phyloP scores from a whole-genome alignment of 2,329 filamentous ascomycete species.

The Pyricularia grisea region DNA sequence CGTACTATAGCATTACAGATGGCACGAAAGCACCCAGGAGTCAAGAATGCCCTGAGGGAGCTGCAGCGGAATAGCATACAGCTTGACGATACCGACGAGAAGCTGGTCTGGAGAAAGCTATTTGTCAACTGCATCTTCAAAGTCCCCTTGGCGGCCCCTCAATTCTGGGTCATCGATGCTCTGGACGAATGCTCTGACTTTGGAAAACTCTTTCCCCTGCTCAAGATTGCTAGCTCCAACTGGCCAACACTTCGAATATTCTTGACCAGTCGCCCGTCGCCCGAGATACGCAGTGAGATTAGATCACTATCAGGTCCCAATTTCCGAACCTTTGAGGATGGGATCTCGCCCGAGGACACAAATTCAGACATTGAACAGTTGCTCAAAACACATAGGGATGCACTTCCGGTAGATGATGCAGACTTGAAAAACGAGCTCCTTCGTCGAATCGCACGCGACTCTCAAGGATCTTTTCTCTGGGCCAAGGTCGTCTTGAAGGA shows the following conservation, averaged over 20 bases:
- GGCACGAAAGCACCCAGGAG: constrained; percentile 12
- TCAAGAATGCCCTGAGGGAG: constrained; percentile 11
- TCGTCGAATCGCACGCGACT: constrained; percentile 21
- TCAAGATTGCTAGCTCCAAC: neutral
- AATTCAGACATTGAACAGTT: constrained; percentile 8
- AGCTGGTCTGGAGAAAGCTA: constrained; percentile 16
- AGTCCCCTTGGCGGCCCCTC: constrained; percentile 8
- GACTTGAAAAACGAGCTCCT: constrained; percentile 13
- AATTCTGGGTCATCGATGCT: constrained; percentile 21
- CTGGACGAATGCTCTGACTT: constrained; percentile 17
- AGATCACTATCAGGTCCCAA: neutral
- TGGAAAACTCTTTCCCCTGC: constrained; percentile 1
- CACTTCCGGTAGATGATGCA: constrained; percentile 6
- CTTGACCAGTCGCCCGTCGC: neutral
- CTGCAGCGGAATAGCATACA: constrained; percentile 11
- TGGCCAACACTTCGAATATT: constrained; percentile 4
- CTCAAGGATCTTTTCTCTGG: constrained; percentile 27
- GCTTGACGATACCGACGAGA: constrained; percentile 14
- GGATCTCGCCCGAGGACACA: constrained; percentile 10
- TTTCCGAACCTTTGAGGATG: neutral
- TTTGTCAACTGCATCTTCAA: constrained; percentile 17
- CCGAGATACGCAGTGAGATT: constrained; percentile 1
- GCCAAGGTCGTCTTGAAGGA: constrained; percentile 22
- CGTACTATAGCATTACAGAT: constrained; percentile 24
- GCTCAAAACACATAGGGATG: neutral